Evolutionary conservation across 2,329 filamentous ascomycete species (phyloP).

Genomic region (Aspergillus phoenicis): DNA sequence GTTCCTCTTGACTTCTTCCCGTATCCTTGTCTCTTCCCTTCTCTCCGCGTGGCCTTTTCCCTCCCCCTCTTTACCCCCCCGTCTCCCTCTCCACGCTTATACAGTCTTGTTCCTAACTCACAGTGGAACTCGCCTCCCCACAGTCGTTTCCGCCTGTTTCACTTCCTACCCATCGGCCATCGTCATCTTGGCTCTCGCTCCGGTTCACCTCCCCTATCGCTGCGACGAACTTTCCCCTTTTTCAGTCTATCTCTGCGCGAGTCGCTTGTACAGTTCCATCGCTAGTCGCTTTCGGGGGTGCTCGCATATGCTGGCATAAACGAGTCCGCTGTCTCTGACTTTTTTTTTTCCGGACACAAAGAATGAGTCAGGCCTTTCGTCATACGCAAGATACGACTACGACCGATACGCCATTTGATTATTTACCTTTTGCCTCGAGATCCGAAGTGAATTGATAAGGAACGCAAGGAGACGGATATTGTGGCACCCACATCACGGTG

Average conservation of each 20-base stretch:
- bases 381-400: constrained; percentile 12
- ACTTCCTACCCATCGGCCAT: background rate
- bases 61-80: background rate
- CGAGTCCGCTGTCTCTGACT: background rate
- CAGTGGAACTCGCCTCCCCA: constrained; percentile 4
- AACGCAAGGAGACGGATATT: background rate
- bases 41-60: constrained; percentile 4
- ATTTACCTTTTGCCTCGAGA: background rate
- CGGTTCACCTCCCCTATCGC: background rate
- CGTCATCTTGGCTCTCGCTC: background rate
- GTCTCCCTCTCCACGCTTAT: background rate
- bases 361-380: constrained; percentile 15
- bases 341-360: background rate
- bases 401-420: constrained; percentile 1
- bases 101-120: background rate
- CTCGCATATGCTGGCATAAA: background rate
- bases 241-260: background rate
- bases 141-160: constrained; percentile 12
- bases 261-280: background rate
- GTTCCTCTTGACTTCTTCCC: background rate
- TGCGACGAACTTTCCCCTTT: background rate
- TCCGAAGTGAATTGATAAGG: background rate
- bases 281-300: background rate
- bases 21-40: background rate
- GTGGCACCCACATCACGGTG: background rate